A percentile compares a stretch with the other conserved stretches of the same genome.
phyloP scores from a whole-genome alignment of 768 basidiomycete genomes.

The Lepiota brunneoincarnata region DNA sequence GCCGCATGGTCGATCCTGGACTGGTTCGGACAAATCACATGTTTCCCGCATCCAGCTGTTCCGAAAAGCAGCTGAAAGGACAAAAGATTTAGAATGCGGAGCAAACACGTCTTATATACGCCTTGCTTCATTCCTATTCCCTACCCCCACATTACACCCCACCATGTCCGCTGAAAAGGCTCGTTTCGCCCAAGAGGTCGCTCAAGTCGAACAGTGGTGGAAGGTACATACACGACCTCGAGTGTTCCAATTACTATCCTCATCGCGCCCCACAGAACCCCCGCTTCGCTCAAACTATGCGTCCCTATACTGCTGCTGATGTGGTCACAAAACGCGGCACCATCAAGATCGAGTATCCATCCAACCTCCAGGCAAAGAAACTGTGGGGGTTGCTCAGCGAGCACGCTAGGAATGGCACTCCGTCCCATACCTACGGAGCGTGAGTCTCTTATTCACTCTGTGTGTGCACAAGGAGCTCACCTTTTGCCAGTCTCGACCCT shows the following conservation, averaged over 20 bases:
- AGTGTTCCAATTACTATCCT: conserved; percentile 11
- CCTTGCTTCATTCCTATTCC: conserved; percentile 16
- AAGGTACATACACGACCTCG: conserved; percentile 51
- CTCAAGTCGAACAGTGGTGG: conserved; percentile 88
- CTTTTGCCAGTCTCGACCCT: conserved; percentile 74
- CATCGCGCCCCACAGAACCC: conserved; percentile 51
- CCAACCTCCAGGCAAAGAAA: conserved; percentile 83
- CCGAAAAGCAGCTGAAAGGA: conserved; percentile 23
- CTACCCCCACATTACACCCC: conserved; percentile 13
- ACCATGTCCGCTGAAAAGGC: conserved; percentile 66
- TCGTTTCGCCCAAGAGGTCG: conserved; percentile 78
- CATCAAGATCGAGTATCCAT: conserved; percentile 81
- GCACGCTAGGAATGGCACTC: conserved; percentile 74
- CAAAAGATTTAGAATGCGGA: conserved; percentile 18
- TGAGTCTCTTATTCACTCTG: conserved; percentile 55
- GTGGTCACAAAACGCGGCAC: conserved; percentile 95
- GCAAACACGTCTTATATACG: conserved; percentile 24
- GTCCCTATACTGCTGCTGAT: conserved; percentile 91
- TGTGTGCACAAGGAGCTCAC: background rate
- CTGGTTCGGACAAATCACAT: conserved; percentile 45
- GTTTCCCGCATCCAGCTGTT: conserved; percentile 21
- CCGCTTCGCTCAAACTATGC: conserved; percentile 82
- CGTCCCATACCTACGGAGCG: conserved; percentile 98
- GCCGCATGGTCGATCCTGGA: conserved; percentile 18
- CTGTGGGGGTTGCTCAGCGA: conserved; percentile 71